Conservation (phyloP, 306 rosid species). For the Lablab purpureus region DNA sequence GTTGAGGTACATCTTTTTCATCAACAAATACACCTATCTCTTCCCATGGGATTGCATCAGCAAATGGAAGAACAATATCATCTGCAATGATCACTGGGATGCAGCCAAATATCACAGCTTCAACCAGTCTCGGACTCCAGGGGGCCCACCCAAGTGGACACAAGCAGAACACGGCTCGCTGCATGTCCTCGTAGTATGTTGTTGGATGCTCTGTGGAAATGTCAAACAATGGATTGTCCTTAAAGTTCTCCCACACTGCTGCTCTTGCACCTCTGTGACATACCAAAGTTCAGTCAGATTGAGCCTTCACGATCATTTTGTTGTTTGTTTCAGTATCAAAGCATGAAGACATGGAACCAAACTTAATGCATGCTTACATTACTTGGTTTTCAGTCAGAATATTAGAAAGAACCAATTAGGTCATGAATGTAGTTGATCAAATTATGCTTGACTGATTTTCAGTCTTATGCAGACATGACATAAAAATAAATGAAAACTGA, state of each 20-base stretch:
- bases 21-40: slow-evolving; percentile 89
- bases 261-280: slow-evolving; percentile 85
- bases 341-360: slow-evolving; percentile 30
- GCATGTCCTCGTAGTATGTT: slow-evolving; percentile 98
- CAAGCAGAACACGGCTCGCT: slow-evolving; percentile 90
- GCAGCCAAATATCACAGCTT: slow-evolving; percentile 97
- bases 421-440: slow-evolving; percentile 17
- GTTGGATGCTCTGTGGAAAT: slow-evolving; percentile 94
- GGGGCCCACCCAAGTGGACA: slow-evolving; percentile 99
- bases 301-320: slow-evolving; percentile 20
- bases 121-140: slow-evolving; percentile 97
- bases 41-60: slow-evolving; percentile 99
- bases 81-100: slow-evolving; percentile 97
- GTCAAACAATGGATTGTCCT: slow-evolving; percentile 96
- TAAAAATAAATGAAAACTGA: slow-evolving; percentile 4
- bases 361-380: slow-evolving; percentile 1
- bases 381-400: slow-evolving; percentile 1
- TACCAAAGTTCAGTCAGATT: slow-evolving; percentile 39
- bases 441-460: slow-evolving; percentile 21
- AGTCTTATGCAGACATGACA: slow-evolving; percentile 20
- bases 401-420: slow-evolving; percentile 8
- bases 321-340: background rate
- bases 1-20: slow-evolving; percentile 85
- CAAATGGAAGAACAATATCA: slow-evolving; percentile 95
- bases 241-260: slow-evolving; percentile 99